A percentile compares a stretch with the other conserved stretches of the same genome.
Evolutionary conservation across 1,139 yeast genomes (phyloP).

Genomic region (Sugiyamaella sp.): DNA sequence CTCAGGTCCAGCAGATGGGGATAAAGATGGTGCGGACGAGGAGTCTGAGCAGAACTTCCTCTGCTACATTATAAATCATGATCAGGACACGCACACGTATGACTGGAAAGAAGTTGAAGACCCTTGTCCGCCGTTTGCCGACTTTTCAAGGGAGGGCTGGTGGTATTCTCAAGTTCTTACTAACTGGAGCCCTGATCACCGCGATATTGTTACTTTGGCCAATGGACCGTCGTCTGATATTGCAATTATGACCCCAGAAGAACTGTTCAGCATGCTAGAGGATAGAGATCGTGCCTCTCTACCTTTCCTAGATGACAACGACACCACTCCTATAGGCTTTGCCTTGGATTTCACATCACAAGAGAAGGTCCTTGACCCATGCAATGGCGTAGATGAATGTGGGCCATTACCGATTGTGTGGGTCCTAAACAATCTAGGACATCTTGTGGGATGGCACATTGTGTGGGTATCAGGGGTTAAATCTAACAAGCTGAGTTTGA

Average conservation of each 20-base stretch:
- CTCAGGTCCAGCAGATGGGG: slow-evolving; percentile 13
- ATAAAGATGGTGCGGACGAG: slow-evolving; percentile 20
- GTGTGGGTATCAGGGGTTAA: slow-evolving; percentile 39
- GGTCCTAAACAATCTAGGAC: slow-evolving; percentile 65
- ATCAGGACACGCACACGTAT: slow-evolving; percentile 15
- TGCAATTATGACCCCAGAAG: slow-evolving; percentile 46
- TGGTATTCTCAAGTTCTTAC: slow-evolving; percentile 51
- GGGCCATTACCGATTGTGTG: slow-evolving; percentile 65
- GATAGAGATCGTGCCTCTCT: slow-evolving; percentile 72
- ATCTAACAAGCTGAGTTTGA: slow-evolving; percentile 4
- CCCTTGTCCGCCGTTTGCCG: slow-evolving; percentile 62
- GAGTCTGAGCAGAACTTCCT: slow-evolving; percentile 12
- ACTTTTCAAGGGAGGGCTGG: slow-evolving; percentile 51
- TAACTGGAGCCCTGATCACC: slow-evolving; percentile 49
- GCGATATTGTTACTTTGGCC: slow-evolving; percentile 50
- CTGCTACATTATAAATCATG: slow-evolving; percentile 20
- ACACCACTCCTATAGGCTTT: slow-evolving; percentile 71
- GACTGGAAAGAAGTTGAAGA: slow-evolving; percentile 47
- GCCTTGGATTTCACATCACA: slow-evolving; percentile 58
- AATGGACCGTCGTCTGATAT: slow-evolving; percentile 68
- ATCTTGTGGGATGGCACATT: slow-evolving; percentile 64
- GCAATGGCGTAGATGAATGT: slow-evolving; percentile 58
- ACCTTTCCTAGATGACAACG: slow-evolving; percentile 72
- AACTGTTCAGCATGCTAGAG: slow-evolving; percentile 52
- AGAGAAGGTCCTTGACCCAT: slow-evolving; percentile 54